phyloP scores from a whole-genome alignment of 176 grass and related monocot genomes.

The Ampelocalamus luodianensis region DNA sequence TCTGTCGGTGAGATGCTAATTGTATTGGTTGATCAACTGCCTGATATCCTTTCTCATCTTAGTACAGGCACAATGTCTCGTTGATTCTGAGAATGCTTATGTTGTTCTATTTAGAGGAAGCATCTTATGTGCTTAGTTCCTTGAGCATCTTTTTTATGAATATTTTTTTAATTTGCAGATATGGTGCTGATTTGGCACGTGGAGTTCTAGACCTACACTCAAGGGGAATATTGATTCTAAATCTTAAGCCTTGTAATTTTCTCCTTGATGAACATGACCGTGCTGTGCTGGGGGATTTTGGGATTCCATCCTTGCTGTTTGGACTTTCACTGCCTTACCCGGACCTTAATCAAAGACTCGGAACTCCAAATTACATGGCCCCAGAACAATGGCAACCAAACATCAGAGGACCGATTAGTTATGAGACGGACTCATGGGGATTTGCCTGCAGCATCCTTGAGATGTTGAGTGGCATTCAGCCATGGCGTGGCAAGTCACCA shows the following conservation, averaged over 20 bases:
- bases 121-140: not conserved
- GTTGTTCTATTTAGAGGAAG: not conserved
- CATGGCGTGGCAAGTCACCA: slow-evolving; percentile 75
- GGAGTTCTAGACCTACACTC: slow-evolving; percentile 77
- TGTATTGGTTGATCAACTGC: slow-evolving; percentile 6
- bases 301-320: slow-evolving; percentile 74
- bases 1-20: not conserved
- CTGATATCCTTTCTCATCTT: not conserved
- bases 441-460: slow-evolving; percentile 96
- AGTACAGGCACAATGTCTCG: not conserved
- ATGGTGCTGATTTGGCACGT: slow-evolving; percentile 78
- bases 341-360: slow-evolving; percentile 77
- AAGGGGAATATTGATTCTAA: slow-evolving; percentile 76
- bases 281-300: slow-evolving; percentile 86
- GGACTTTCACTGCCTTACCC: slow-evolving; percentile 75
- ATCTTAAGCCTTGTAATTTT: slow-evolving; percentile 92
- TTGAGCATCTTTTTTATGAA: slow-evolving; percentile 7
- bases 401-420: slow-evolving; percentile 81
- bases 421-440: slow-evolving; percentile 88
- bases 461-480: slow-evolving; percentile 87
- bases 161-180: slow-evolving; percentile 54
- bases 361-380: slow-evolving; percentile 96
- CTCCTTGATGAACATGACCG: slow-evolving; percentile 68
- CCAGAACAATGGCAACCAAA: slow-evolving; percentile 94
- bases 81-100: slow-evolving; percentile 13